Evolutionary conservation across 2,329 filamentous ascomycete species (phyloP).

Genomic region (Fusarium aywerte): DNA sequence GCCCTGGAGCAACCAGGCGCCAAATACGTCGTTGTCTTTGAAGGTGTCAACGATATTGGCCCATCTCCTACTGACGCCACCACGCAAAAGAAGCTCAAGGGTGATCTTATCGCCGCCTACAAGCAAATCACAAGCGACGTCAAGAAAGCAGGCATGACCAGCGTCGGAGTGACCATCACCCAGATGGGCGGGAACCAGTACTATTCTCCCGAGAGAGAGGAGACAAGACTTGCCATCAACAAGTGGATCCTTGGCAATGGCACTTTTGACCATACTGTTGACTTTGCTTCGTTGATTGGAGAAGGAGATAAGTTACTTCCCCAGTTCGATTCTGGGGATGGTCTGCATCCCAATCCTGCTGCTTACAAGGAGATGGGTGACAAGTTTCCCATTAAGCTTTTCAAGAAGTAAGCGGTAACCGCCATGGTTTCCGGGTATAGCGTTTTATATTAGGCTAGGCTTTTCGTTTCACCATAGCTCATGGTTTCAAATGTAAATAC

Average conservation of each 20-base stretch:
- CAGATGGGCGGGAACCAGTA: conserved; percentile 31
- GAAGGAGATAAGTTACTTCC: conserved; percentile 17
- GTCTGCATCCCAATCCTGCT: conserved; percentile 28
- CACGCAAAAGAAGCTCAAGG: conserved; percentile 11
- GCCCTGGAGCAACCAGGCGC: conserved; percentile 21
- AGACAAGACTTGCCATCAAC: conserved; percentile 18
- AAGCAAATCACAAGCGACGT: conserved; percentile 3
- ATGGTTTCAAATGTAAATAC: neutral
- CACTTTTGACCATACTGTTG: conserved; percentile 24
- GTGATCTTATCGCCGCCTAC: conserved; percentile 10
- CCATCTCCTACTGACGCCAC: conserved; percentile 5
- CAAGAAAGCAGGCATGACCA: conserved; percentile 3
- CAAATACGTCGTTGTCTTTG: conserved; percentile 22
- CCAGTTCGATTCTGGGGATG: conserved; percentile 28
- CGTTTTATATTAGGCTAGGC: no score
- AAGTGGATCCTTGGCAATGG: conserved; percentile 26
- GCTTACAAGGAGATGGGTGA: conserved; percentile 24
- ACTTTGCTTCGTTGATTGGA: conserved; percentile 28
- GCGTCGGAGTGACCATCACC: conserved; percentile 21
- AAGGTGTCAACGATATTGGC: conserved; percentile 28
- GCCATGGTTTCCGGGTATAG: fast-evolving
- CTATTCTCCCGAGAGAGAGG: conserved; percentile 7
- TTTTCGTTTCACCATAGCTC: neutral
- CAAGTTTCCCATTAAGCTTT: conserved; percentile 10
- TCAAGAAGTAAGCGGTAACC: neutral